phyloP scores from a whole-genome alignment of 2,329 filamentous ascomycete genomes.

The Scleromitrula shiraiana region DNA sequence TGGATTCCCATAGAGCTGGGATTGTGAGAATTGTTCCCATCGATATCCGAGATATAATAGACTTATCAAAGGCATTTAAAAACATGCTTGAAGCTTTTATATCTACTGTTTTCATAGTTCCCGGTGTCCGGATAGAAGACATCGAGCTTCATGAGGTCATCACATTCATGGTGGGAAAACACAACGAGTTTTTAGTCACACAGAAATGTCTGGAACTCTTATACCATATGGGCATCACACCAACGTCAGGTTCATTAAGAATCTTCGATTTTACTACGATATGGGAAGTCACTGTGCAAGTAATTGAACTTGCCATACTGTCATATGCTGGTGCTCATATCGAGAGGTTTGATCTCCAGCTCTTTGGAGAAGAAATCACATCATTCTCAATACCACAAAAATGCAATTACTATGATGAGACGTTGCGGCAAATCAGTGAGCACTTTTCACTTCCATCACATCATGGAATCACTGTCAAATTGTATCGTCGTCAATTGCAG shows the following conservation, averaged over 20 bases:
- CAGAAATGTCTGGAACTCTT: not conserved
- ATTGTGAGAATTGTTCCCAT: not conserved
- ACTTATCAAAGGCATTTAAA: not conserved
- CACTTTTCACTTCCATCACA: not conserved
- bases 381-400: not conserved
- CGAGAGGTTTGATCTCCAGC: constrained; percentile 1
- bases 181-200: not conserved
- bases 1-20: not conserved
- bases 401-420: not conserved
- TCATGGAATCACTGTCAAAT: not conserved
- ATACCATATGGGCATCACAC: not conserved
- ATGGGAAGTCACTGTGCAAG: constrained; percentile 9
- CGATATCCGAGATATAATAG: not conserved
- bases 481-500: not conserved
- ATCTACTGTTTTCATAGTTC: not conserved
- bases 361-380: not conserved
- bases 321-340: constrained; percentile 16
- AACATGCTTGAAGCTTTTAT: not conserved
- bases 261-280: not conserved
- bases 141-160: not conserved
- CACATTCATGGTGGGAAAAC: not conserved
- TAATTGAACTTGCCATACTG: constrained; percentile 9
- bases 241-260: not conserved
- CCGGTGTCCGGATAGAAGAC: too few relatives aligned
- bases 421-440: not conserved